A percentile compares a stretch with the other conserved stretches of the same genome.
phyloP scores from a whole-genome alignment of 139 green algal genomes.

The Coelastrella sp. region DNA sequence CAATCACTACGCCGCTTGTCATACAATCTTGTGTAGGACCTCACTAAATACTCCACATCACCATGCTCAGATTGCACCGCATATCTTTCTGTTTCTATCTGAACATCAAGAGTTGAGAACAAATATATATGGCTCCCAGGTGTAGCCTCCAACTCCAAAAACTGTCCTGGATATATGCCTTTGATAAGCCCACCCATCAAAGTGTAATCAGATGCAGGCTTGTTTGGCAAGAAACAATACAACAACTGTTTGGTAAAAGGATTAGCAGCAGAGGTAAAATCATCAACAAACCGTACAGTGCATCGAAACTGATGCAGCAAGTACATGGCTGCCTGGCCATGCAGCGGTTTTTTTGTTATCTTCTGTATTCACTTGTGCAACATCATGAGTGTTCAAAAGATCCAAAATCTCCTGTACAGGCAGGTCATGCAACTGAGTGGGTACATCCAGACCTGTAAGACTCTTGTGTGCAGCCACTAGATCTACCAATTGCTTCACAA shows the following conservation, averaged over 20 bases:
- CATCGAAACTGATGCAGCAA: background rate
- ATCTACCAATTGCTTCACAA: background rate
- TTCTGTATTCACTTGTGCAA: too few species aligned
- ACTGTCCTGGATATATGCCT: background rate
- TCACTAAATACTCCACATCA: background rate
- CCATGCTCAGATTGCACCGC: background rate
- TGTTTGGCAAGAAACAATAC: background rate
- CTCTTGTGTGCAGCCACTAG: background rate
- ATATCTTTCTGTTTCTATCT: background rate
- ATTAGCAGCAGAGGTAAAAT: constrained; percentile 1
- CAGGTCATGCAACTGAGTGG: background rate
- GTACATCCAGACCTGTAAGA: background rate
- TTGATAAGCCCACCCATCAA: background rate
- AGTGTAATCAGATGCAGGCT: background rate
- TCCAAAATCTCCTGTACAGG: background rate
- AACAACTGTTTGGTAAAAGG: background rate
- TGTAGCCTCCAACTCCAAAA: background rate
- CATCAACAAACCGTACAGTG: constrained; percentile 20
- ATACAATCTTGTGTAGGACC: background rate
- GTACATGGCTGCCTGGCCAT: background rate
- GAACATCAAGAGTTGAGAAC: background rate
- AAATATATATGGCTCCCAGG: background rate
- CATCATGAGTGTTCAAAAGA: too few species aligned
- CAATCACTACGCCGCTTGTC: background rate
- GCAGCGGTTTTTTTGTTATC: too few species aligned